Percentiles rank a stretch among this genome's conserved stretches.
These are phyloP conservation scores for Protomyces inundatus DNA, from an alignment of 1,139 yeast species.

Conservation along the genomic window DNA sequence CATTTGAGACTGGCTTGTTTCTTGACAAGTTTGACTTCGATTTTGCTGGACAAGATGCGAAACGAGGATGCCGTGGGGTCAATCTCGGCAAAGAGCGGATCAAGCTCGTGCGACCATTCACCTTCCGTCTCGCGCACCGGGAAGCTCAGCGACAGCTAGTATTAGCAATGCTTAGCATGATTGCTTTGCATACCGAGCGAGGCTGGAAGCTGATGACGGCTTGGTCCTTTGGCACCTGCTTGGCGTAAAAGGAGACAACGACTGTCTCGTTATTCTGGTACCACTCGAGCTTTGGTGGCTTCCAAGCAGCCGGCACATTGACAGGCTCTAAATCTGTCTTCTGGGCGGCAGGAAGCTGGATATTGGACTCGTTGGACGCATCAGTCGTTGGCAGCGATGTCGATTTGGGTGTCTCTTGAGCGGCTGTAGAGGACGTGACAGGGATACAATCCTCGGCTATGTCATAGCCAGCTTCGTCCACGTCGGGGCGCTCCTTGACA, in stretches of 20 bases:
- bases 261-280: constrained; percentile 59
- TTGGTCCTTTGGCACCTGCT: constrained; percentile 50
- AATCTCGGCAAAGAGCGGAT: constrained; percentile 52
- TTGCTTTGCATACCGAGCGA: constrained; percentile 38
- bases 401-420: constrained; percentile 15
- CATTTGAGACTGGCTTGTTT: constrained; percentile 42
- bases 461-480: neutral
- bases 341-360: constrained; percentile 29
- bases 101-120: constrained; percentile 49
- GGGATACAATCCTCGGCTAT: constrained; percentile 6
- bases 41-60: constrained; percentile 62
- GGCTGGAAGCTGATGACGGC: constrained; percentile 23
- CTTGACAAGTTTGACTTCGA: constrained; percentile 58
- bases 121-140: constrained; percentile 43
- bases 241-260: constrained; percentile 67
- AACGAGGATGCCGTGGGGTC: constrained; percentile 46
- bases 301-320: constrained; percentile 25
- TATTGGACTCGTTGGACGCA: constrained; percentile 32
- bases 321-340: constrained; percentile 25
- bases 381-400: constrained; percentile 32
- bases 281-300: constrained; percentile 67
- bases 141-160: neutral
- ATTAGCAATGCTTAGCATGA: neutral
- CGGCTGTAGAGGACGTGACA: neutral
- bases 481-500: no score